phyloP scores from a whole-genome alignment of 768 basidiomycete species.

The Lactarius psammicola region DNA sequence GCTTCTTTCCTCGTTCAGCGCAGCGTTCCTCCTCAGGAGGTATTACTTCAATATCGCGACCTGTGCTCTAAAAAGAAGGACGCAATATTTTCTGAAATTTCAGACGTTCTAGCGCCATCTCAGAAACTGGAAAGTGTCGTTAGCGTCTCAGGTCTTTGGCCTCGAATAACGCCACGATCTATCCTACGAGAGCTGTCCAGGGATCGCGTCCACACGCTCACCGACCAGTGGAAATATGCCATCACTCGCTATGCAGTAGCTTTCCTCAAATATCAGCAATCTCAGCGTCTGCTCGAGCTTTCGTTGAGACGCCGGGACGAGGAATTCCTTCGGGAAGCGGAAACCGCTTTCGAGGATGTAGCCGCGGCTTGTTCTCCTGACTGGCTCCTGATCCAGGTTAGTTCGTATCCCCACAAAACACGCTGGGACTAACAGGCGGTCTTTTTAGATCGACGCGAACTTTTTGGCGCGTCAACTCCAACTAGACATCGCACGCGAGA shows the following conservation, averaged over 20 bases:
- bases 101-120: not conserved
- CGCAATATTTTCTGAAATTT: not conserved
- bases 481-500: conserved; percentile 42
- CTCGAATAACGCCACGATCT: conserved; percentile 14
- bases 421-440: not conserved
- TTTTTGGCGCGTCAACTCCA: conserved; percentile 47
- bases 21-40: not conserved
- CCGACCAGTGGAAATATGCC: not conserved
- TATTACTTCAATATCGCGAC: not conserved
- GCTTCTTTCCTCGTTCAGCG: too few relatives aligned
- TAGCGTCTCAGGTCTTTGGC: conserved; percentile 11
- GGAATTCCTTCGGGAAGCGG: conserved; percentile 3
- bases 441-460: conserved; percentile 44
- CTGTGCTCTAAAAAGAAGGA: not conserved
- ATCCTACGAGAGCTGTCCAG: conserved; percentile 28
- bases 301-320: not conserved
- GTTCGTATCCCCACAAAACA: not conserved
- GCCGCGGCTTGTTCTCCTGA: conserved; percentile 5
- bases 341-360: not conserved
- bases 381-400: conserved; percentile 20
- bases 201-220: conserved; percentile 21
- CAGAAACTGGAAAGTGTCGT: not conserved
- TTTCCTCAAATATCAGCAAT: conserved; percentile 19
- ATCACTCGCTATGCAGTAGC: conserved; percentile 6
- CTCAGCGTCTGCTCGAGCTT: conserved; percentile 10